Conservation (phyloP, 768 basidiomycete species). For the Suillus sp. region DNA sequence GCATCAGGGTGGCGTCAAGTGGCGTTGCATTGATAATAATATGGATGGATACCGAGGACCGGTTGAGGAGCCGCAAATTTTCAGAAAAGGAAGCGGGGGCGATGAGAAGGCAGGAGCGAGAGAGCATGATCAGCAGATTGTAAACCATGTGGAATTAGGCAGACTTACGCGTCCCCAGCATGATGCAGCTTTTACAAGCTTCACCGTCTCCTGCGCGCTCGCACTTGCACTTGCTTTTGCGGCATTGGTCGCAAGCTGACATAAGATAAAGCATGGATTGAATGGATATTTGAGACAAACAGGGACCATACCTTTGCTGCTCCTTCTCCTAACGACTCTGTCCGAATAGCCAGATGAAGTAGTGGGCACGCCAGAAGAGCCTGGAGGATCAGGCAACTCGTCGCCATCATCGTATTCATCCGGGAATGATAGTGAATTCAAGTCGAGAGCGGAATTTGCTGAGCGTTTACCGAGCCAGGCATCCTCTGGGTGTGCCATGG, state of each 20-base stretch:
- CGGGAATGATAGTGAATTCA: constrained; percentile 45
- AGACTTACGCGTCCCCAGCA: constrained; percentile 67
- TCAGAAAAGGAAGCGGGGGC: constrained; percentile 3
- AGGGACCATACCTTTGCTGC: constrained; percentile 63
- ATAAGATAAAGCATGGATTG: neutral
- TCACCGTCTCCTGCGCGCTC: constrained; percentile 62
- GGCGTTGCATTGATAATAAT: neutral
- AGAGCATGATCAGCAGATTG: constrained; percentile 18
- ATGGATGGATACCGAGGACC: neutral
- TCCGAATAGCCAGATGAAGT: constrained; percentile 35
- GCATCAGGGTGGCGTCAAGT: constrained; percentile 5
- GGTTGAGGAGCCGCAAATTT: constrained; percentile 9
- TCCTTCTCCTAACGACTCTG: constrained; percentile 65
- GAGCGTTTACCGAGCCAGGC: constrained; percentile 27
- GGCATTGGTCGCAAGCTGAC: constrained; percentile 84
- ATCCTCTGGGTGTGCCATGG: constrained; percentile 28
- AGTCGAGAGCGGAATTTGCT: constrained; percentile 23
- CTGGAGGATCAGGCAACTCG: constrained; percentile 51
- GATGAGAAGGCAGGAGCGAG: constrained; percentile 2
- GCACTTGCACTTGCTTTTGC: constrained; percentile 90
- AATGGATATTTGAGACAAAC: constrained; percentile 5
- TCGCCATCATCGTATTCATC: constrained; percentile 67
- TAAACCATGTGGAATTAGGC: neutral
- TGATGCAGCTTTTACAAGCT: constrained; percentile 75
- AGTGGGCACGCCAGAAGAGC: constrained; percentile 13